phyloP scores from a whole-genome alignment of 305 asterid genomes.

The Fraxinus latifolia region DNA sequence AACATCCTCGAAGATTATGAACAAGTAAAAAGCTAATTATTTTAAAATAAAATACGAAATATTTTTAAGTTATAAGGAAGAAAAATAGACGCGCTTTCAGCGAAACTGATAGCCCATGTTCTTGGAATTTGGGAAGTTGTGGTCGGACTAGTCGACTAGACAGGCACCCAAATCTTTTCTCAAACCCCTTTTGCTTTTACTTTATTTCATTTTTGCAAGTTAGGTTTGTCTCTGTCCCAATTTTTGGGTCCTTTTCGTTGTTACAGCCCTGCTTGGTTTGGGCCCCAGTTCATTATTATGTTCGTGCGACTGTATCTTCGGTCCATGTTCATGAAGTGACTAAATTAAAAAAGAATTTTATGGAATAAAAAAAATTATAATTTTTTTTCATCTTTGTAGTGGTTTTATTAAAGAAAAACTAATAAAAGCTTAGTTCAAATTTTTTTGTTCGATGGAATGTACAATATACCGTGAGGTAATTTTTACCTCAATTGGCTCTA shows the following conservation, averaged over 20 bases:
- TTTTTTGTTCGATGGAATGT: too few species aligned
- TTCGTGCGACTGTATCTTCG: not conserved
- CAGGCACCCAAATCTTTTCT: not conserved
- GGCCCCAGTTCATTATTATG: not conserved
- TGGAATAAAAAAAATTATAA: not conserved
- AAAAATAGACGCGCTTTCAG: not conserved
- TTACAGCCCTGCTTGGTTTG: not conserved
- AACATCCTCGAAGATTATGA: too few species aligned
- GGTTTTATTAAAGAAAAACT: too few species aligned
- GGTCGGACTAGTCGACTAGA: not conserved
- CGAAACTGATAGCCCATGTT: not conserved
- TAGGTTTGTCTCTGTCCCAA: not conserved
- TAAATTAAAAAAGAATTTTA: too few species aligned
- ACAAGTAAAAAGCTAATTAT: too few species aligned
- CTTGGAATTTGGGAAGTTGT: not conserved
- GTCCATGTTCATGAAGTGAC: not conserved
- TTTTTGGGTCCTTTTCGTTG: not conserved
- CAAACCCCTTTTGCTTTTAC: slow-evolving; percentile 10
- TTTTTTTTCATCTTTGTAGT: too few species aligned
- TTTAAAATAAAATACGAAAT: not conserved
- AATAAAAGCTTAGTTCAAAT: too few species aligned
- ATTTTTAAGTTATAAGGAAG: not conserved
- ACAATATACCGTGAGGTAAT: too few species aligned
- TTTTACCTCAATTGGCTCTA: too few species aligned
- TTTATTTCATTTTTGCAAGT: not conserved